Evolutionary conservation across 768 basidiomycete genomes (phyloP), one percentile per base, ranked within the genome.

Genomic region (Coprinopsis strossmayeri): DNA sequence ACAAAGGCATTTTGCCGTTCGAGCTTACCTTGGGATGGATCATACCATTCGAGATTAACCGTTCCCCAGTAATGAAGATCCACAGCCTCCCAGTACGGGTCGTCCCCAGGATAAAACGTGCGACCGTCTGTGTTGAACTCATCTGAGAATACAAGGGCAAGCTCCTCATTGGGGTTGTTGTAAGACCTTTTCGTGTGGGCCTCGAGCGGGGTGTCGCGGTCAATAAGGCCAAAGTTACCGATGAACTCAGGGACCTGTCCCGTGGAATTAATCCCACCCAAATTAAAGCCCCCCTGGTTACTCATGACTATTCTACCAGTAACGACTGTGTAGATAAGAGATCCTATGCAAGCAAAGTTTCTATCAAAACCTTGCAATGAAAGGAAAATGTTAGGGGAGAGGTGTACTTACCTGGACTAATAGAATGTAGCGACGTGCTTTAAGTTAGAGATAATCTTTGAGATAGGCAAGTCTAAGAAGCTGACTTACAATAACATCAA

Each of bases 91-190:
- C 68, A 79, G 51, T 73, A 78, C 0, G 77, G 78, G 61, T 78
- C 78, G 34, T 78, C 76, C 1, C 76, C 84, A 5, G 77, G 71
- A 60, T 76, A 79, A 56, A 84, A 83, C 0, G 75, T 69, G 3
- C 82, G 64, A 0, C 82, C 84, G 1, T 82, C 82, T 21, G 56
- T 60, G 51, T 87, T 76, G 62, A 89, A 89, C 66, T 87, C 86
- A 61, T 88, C 84, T 3, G 74, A 77, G 60, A 85, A 88, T 12
- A 85, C 74, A 45, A 82, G 65, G 3, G 56, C 55, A 64, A 66
- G 59, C 18, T 64, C 60, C 34, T 71, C 77, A 35, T 56, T 57
- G 1, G 81, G 74, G 20, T 71, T 62, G 49, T 80, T 64, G 55
- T 79, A 76, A 10, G 76, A 72, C 0, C 70, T 40, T 57, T 78